These are phyloP conservation scores for Nakaseomyces uthaithaninus DNA, from an alignment of 1,139 yeast species.

Conservation along the genomic window DNA sequence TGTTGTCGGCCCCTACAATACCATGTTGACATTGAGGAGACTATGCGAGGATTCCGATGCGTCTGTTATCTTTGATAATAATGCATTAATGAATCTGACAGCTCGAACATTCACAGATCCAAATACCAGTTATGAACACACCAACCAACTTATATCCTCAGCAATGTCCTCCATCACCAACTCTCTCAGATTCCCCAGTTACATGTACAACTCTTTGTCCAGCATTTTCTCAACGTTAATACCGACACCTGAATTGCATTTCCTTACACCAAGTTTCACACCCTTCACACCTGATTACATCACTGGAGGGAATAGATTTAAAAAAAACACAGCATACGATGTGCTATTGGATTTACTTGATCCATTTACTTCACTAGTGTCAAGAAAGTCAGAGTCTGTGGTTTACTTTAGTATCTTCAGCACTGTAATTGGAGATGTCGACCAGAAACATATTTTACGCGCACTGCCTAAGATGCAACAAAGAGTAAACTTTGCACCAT, in stretches of 20 bases:
- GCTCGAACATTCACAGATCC: conserved; percentile 32
- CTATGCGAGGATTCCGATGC: conserved; percentile 80
- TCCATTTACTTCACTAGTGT: conserved; percentile 69
- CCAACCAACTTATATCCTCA: conserved; percentile 79
- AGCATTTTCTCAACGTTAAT: conserved; percentile 75
- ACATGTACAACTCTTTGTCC: conserved; percentile 79
- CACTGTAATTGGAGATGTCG: conserved; percentile 66
- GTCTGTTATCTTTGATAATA: conserved; percentile 82
- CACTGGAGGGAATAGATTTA: conserved; percentile 50
- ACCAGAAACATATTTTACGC: conserved; percentile 70
- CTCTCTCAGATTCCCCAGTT: conserved; percentile 84
- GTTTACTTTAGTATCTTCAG: conserved; percentile 67
- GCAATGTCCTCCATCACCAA: conserved; percentile 81
- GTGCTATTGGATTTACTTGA: conserved; percentile 74
- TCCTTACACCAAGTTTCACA: conserved; percentile 76
- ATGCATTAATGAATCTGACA: conserved; percentile 56
- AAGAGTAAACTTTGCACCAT: conserved; percentile 73
- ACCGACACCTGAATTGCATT: conserved; percentile 87
- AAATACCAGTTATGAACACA: conserved; percentile 52
- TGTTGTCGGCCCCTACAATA: conserved; percentile 94
- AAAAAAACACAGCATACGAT: conserved; percentile 76
- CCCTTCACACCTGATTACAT: conserved; percentile 67
- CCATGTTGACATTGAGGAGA: conserved; percentile 70
- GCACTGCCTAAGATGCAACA: conserved; percentile 72
- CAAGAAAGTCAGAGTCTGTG: conserved; percentile 39